Base-by-base conservation (phyloP, 148 eudicot genomes). In the Silene uniflora region DNA sequence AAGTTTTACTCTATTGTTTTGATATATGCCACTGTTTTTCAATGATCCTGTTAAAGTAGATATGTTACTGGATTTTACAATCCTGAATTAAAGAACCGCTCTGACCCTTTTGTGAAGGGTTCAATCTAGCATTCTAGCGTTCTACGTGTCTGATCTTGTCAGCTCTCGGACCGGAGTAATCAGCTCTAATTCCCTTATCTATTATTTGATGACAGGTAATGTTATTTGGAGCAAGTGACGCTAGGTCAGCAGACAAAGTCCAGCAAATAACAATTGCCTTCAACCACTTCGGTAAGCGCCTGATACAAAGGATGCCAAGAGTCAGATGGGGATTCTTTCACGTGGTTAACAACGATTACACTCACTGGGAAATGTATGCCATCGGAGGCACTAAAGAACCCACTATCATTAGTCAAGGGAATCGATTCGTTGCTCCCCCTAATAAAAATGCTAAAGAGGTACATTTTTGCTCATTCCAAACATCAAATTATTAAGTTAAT, bases 341-440 rank as follows among this genome's bases (percentile, higher is more conserved):
- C 67, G 81, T 82, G 2, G 77, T 85, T 21, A 85, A 85, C 81
- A 85, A 82, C 63, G 87, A 85, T 73, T 85, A 85, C 69, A 85
- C 87, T 60, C 83, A 82, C 47, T 85, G 85, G 87, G 79, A 76
- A 72, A 85, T 82, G 85, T 85, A 82, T 25, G 87, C 87, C 60
- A 80, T 85, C n/a, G 87, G 85, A 58, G 87, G 87, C 8, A 85
- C 80, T 75, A 24, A 54, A 35, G 74, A 85, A 44, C 87, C 87
- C 47, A 82, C 85, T 7, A 82, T 85, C 55, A 74, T 82, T 67
- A 74, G 83, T 32, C 81, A 85, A 79, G 87, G 87, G n/a, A 85
- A 85, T 27, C 85, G 87, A 52, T 85, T 79, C 72, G 72, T 82
- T 1, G 87, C 87, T 44, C 85, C 87, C 6, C 83, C 75, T 11